These are phyloP conservation scores for Metschnikowia chrysomelidarum DNA, from an alignment of 805 yeast species.

Conservation along the genomic window DNA sequence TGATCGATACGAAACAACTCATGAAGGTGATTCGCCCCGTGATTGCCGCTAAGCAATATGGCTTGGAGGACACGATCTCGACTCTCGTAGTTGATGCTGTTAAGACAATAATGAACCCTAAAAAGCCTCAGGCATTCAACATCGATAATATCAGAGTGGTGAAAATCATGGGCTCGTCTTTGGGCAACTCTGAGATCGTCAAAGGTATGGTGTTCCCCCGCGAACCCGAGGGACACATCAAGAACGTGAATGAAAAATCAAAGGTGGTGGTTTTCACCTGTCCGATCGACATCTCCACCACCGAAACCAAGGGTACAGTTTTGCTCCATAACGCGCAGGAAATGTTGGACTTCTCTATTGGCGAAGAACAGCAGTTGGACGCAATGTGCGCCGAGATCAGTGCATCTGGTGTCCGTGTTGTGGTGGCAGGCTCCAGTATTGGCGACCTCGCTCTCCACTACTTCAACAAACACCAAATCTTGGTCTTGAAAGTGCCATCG, in stretches of 20 bases:
- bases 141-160: conserved; percentile 95
- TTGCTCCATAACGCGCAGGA: conserved; percentile 93
- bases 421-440: conserved; percentile 90
- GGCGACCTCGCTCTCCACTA: conserved; percentile 94
- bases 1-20: conserved; percentile 53
- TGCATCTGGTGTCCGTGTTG: conserved; percentile 82
- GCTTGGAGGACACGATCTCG: conserved; percentile 76
- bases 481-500: conserved; percentile 86
- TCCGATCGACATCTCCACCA: conserved; percentile 90
- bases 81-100: conserved; percentile 84
- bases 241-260: conserved; percentile 55
- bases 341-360: conserved; percentile 93
- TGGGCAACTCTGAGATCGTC: conserved; percentile 71
- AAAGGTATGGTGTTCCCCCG: conserved; percentile 98
- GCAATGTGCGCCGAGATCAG: conserved; percentile 76
- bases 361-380: conserved; percentile 93
- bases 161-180: conserved; percentile 90
- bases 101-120: conserved; percentile 65
- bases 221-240: conserved; percentile 92
- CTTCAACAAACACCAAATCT: conserved; percentile 78
- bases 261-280: conserved; percentile 92
- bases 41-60: conserved; percentile 90
- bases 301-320: conserved; percentile 99
- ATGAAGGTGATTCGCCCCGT: conserved; percentile 80
- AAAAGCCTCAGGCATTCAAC: conserved; percentile 66